Conservation (phyloP, 192 early-diverging fungal genomes). For the Bifiguratus adelaidae region DNA sequence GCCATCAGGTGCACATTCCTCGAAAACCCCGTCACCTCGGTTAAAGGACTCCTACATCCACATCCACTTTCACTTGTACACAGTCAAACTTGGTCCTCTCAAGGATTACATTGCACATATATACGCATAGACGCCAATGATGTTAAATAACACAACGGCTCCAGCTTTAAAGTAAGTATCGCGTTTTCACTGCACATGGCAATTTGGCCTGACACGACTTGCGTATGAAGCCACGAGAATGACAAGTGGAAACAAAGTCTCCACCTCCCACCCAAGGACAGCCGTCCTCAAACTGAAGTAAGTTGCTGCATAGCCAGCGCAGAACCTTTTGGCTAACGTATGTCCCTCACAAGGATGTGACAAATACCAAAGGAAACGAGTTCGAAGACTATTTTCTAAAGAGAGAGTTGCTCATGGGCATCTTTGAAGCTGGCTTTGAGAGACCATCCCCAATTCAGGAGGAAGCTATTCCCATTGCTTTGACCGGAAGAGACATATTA, state of each 20-base stretch:
- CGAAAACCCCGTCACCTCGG: no score
- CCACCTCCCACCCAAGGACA: slow-evolving; percentile 73
- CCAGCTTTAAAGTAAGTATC: no score
- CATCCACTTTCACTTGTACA: no score
- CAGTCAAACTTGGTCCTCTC: no score
- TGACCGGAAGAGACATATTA: slow-evolving; percentile 91
- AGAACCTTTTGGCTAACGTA: neutral
- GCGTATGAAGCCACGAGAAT: slow-evolving; percentile 50
- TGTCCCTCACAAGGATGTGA: slow-evolving; percentile 59
- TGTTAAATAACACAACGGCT: no score
- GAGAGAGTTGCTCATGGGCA: slow-evolving; percentile 94
- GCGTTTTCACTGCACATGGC: no score
- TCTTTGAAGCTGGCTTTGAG: slow-evolving; percentile 98
- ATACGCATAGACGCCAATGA: no score
- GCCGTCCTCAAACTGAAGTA: slow-evolving; percentile 85
- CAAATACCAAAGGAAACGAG: slow-evolving; percentile 96
- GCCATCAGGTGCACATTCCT: no score
- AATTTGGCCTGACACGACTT: no score
- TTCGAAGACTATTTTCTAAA: slow-evolving; percentile 99
- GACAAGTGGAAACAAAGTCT: slow-evolving; percentile 73
- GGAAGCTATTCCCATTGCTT: slow-evolving; percentile 95
- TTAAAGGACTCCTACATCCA: no score
- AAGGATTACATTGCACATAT: no score
- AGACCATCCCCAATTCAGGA: slow-evolving; percentile 97
- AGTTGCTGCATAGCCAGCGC: neutral